Conservation (phyloP, 768 basidiomycete genomes). For the Termitomyces heimii region DNA sequence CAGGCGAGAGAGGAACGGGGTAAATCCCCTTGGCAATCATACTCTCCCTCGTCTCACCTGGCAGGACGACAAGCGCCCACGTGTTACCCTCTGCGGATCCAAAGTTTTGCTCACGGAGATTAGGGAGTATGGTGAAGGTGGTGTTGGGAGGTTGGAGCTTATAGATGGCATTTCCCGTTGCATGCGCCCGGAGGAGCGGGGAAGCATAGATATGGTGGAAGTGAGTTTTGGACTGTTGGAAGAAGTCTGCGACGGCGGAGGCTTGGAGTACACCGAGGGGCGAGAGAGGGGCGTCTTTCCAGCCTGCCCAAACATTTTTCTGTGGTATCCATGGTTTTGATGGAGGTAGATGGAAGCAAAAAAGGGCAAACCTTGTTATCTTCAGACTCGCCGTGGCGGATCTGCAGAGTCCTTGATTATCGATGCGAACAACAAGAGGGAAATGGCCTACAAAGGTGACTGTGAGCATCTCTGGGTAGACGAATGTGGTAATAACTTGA, state of each 20-base stretch:
- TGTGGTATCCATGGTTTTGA: slow-evolving; percentile 5
- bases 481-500: neutral
- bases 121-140: slow-evolving; percentile 42
- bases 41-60: slow-evolving; percentile 30
- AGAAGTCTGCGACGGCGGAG: slow-evolving; percentile 48
- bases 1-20: slow-evolving; percentile 40
- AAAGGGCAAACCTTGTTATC: neutral
- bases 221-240: slow-evolving; percentile 31
- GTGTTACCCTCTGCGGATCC: slow-evolving; percentile 65
- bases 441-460: slow-evolving; percentile 4
- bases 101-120: slow-evolving; percentile 67
- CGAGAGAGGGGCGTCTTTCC: slow-evolving; percentile 71
- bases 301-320: slow-evolving; percentile 64
- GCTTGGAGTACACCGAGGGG: slow-evolving; percentile 63
- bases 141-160: slow-evolving; percentile 49
- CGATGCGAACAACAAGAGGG: neutral
- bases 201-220: slow-evolving; percentile 63
- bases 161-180: slow-evolving; percentile 54
- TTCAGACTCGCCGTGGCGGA: slow-evolving; percentile 7
- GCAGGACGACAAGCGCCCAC: slow-evolving; percentile 33
- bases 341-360: neutral
- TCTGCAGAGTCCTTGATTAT: neutral
- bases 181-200: slow-evolving; percentile 56
- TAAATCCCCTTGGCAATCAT: slow-evolving; percentile 46
- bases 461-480: slow-evolving; percentile 2